Base-by-base conservation (phyloP, 208 protist genomes). In the Borovskyia barvae region DNA sequence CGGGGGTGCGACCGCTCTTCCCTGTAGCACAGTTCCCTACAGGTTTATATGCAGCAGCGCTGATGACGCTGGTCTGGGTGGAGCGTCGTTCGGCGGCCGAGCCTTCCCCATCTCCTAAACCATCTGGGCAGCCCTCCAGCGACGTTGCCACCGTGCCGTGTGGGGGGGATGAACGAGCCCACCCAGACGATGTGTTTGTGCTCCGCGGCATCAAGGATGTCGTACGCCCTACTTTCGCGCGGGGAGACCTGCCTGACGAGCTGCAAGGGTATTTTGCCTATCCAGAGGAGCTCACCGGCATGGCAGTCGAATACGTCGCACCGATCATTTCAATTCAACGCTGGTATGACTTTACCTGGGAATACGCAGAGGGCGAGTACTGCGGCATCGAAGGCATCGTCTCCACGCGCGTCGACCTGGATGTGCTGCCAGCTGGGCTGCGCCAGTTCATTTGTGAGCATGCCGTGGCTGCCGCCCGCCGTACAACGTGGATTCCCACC, bases 221-320 rank as follows among this genome's bases (percentile, higher is more conserved):
- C 2, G 88, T 94, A 22, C 80, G 68, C 17, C 85, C 88, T 12
- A 78, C 66, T 45, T 94, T 94, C 54, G 45, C 74, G 20, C 88
- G 88, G 9, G 82, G 80, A 24, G 85, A 92, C 40, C 59, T 94
- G 26, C 88, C 88, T 8, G 74, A 80, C 15, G 68, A 87, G 50
- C 50, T 94, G 47, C 85, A 85, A 29, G 88, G 85, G 14, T 74
- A 91, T 39, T 94, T 94, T 43, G 88, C 85, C 15, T 94, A 87
- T 55, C 85, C 88, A 1, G 63, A 64, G 40, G 84, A 94, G 66
- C 69, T 90, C 8, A 73, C 77, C 14, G 82, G 78, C 5, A 70
- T 83, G 72, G 57, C 72, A 7, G 50, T 94, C 20, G 51, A 84
- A 42, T 83, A 87, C 36, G 61, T 87, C 0, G 17, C 55, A 24